These are phyloP conservation scores for Termitomyces eurrhizus DNA, from an alignment of 768 basidiomycete genomes.

Conservation along the genomic window DNA sequence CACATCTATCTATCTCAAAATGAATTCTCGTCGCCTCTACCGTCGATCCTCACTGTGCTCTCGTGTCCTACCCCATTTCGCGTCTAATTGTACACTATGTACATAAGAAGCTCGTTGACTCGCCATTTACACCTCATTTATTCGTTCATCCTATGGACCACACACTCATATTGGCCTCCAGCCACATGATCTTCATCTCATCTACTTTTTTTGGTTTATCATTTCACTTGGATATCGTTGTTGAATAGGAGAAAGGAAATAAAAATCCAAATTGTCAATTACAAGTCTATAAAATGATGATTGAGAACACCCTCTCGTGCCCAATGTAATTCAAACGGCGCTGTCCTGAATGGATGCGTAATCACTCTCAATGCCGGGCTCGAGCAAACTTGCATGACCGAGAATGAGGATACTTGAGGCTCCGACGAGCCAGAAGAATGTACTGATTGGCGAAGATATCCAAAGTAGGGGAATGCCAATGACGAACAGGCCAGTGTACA, in stretches of 20 bases:
- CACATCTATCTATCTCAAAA: background rate
- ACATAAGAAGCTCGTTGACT: constrained; percentile 6
- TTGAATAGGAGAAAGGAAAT: constrained; percentile 2
- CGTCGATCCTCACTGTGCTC: constrained; percentile 12
- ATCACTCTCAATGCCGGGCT: constrained; percentile 94
- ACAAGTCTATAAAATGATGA: background rate
- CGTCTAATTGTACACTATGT: constrained; percentile 15
- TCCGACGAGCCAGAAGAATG: constrained; percentile 94
- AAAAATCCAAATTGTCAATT: constrained; percentile 7
- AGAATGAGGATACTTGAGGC: constrained; percentile 82
- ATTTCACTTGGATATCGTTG: constrained; percentile 5
- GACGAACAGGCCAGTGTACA: constrained; percentile 87
- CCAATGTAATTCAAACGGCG: constrained; percentile 29
- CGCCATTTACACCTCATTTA: background rate
- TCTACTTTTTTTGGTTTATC: background rate
- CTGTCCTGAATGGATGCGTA: constrained; percentile 75
- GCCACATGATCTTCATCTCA: background rate
- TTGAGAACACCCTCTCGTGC: background rate
- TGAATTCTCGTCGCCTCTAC: background rate
- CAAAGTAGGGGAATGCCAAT: constrained; percentile 89
- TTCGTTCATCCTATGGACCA: constrained; percentile 1
- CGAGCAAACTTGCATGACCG: constrained; percentile 82
- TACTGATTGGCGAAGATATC: constrained; percentile 68
- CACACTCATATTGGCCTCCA: background rate
- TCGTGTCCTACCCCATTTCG: constrained; percentile 6